Evolutionary conservation across 2,329 filamentous ascomycete species (phyloP).

Genomic region (Pyricularia pennisetigena): DNA sequence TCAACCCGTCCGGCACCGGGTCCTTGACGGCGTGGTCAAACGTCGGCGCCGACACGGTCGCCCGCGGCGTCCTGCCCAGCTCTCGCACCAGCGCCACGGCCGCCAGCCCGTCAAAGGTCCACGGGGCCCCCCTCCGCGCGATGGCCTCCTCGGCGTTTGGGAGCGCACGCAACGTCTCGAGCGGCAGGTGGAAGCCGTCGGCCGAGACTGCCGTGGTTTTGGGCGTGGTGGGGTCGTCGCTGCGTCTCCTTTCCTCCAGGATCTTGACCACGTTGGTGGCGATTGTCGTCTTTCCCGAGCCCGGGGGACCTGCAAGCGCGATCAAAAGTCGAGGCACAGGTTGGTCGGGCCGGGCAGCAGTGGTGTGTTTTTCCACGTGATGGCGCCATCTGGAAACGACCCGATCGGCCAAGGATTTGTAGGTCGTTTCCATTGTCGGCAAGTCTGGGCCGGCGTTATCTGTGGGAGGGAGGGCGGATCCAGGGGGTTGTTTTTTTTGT

Average conservation of each 20-base stretch:
- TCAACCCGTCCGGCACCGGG: conserved; percentile 11
- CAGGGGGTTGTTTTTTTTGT: too few relatives aligned
- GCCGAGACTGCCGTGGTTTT: conserved; percentile 14
- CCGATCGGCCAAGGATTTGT: conserved; percentile 14
- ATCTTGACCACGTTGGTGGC: conserved; percentile 9
- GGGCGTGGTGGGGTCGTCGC: conserved; percentile 4
- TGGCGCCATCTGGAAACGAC: conserved; percentile 13
- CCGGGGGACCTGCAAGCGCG: conserved; percentile 13
- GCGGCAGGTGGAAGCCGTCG: conserved; percentile 20
- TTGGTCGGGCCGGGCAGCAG: conserved; percentile 1
- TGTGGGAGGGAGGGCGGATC: too few relatives aligned
- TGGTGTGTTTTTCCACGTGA: conserved; percentile 3
- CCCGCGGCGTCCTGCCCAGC: conserved; percentile 7
- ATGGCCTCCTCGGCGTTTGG: conserved; percentile 20
- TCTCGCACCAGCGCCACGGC: conserved; percentile 12
- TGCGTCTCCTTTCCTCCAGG: conserved; percentile 4
- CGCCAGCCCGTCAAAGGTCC: conserved; percentile 20
- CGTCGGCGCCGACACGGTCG: conserved; percentile 10
- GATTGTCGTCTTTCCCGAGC: conserved; percentile 16
- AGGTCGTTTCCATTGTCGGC: conserved; percentile 15
- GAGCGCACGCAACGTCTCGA: conserved; percentile 15
- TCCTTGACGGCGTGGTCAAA: conserved; percentile 17
- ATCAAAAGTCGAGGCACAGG: conserved; percentile 10
- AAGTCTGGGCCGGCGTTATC: neutral
- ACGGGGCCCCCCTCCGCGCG: conserved; percentile 20